Evolutionary conservation across 805 yeast genomes (phyloP).

Genomic region (Saccharomycopsis selenospora): DNA sequence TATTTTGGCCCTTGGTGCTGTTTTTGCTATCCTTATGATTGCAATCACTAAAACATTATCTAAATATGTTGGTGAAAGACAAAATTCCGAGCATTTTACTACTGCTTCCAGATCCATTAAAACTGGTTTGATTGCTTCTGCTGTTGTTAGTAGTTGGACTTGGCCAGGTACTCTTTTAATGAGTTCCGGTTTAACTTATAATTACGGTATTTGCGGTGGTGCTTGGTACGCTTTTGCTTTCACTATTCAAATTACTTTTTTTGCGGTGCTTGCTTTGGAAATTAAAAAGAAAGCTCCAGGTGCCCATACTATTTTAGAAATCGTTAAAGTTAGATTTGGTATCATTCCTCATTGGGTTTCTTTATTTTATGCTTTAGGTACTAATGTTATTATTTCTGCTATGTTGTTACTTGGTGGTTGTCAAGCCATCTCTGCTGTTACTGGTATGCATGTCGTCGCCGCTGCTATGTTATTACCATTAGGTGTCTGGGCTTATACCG

Average conservation of each 20-base stretch:
- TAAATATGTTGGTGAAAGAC: slow-evolving; percentile 32
- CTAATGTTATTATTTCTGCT: slow-evolving; percentile 34
- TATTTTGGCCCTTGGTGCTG: slow-evolving; percentile 36
- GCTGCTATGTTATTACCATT: slow-evolving; percentile 39
- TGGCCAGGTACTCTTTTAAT: slow-evolving; percentile 29
- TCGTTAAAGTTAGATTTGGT: slow-evolving; percentile 35
- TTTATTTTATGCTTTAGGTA: slow-evolving; percentile 33
- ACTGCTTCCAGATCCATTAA: slow-evolving; percentile 39
- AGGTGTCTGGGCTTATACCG: slow-evolving; percentile 42
- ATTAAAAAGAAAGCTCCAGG: slow-evolving; percentile 31
- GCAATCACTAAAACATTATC: slow-evolving; percentile 29
- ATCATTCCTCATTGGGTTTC: slow-evolving; percentile 32
- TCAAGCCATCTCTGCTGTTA: slow-evolving; percentile 33
- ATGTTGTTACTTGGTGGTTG: slow-evolving; percentile 41
- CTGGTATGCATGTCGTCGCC: slow-evolving; percentile 41
- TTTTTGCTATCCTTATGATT: slow-evolving; percentile 36
- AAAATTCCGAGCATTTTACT: slow-evolving; percentile 36
- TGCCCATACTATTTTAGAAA: slow-evolving; percentile 36
- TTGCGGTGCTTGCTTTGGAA: slow-evolving; percentile 31
- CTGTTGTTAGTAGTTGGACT: slow-evolving; percentile 37
- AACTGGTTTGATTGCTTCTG: slow-evolving; percentile 36
- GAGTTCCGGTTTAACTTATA: slow-evolving; percentile 28
- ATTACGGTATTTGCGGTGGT: slow-evolving; percentile 28
- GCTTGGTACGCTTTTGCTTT: slow-evolving; percentile 28
- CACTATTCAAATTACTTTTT: slow-evolving; percentile 28